phyloP scores from a whole-genome alignment of 2,329 filamentous ascomycete genomes.

The Penicillium sp. region DNA sequence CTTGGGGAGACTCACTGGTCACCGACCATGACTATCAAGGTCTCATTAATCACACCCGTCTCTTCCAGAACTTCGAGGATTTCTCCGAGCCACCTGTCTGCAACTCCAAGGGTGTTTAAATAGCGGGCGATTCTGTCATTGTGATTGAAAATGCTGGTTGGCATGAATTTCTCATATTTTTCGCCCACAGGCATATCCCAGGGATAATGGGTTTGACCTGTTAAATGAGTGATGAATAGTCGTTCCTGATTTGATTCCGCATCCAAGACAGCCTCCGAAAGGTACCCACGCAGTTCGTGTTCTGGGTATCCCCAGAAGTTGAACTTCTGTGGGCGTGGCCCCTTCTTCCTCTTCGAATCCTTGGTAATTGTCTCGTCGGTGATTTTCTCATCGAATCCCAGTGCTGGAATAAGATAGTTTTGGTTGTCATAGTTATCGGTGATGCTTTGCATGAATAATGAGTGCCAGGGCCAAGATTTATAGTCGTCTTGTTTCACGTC shows the following conservation, averaged over 20 bases:
- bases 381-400: constrained; percentile 23
- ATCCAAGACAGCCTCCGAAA: constrained; percentile 20
- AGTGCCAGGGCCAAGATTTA: constrained; percentile 25
- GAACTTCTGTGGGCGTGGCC: constrained; percentile 10
- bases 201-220: constrained; percentile 28
- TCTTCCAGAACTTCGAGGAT: constrained; percentile 19
- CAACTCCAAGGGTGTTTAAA: constrained; percentile 21
- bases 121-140: constrained; percentile 18
- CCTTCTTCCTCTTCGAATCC: constrained; percentile 9
- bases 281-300: constrained; percentile 21
- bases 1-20: constrained; percentile 17
- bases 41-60: constrained; percentile 21
- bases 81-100: constrained; percentile 24
- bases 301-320: constrained; percentile 27
- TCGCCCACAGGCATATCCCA: constrained; percentile 22
- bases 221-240: constrained; percentile 27
- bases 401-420: constrained; percentile 16
- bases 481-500: constrained; percentile 15
- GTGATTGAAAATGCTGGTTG: constrained; percentile 11
- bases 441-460: constrained; percentile 28
- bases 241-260: constrained; percentile 25
- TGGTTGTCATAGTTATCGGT: constrained; percentile 29
- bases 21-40: constrained; percentile 22
- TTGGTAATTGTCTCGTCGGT: constrained; percentile 18
- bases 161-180: constrained; percentile 20